phyloP scores from a whole-genome alignment of 2,329 filamentous ascomycete species.

The Penicillium sp. region DNA sequence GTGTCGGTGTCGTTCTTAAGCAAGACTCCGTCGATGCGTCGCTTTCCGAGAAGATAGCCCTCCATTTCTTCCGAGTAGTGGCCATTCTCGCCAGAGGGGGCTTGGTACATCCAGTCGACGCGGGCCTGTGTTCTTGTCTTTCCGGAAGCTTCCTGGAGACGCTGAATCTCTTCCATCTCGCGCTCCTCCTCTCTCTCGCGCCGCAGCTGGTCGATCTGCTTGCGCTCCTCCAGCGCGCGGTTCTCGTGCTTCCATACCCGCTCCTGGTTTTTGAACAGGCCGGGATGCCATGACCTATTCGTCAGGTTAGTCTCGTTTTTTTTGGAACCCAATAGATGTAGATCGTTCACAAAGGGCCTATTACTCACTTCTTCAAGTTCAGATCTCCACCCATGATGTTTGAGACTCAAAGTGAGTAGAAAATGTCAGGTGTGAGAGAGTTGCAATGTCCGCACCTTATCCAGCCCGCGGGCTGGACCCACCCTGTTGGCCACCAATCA shows the following conservation, averaged over 20 bases:
- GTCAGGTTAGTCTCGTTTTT: conserved; percentile 19
- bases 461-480: background rate
- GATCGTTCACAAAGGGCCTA: background rate
- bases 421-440: background rate
- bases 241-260: conserved; percentile 90
- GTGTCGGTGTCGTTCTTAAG: conserved; percentile 74
- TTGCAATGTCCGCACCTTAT: background rate
- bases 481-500: conserved; percentile 5
- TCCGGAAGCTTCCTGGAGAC: conserved; percentile 84
- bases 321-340: background rate
- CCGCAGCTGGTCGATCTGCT: conserved; percentile 85
- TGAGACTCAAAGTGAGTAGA: background rate
- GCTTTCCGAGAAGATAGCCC: conserved; percentile 87
- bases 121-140: conserved; percentile 77
- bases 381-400: conserved; percentile 87
- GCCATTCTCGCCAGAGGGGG: conserved; percentile 73
- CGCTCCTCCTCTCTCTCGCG: conserved; percentile 95
- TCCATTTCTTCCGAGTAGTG: conserved; percentile 84
- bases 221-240: conserved; percentile 90
- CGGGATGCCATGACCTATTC: conserved; percentile 80
- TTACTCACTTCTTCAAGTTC: conserved; percentile 76
- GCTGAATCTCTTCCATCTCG: conserved; percentile 86
- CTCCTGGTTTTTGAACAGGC: conserved; percentile 85
- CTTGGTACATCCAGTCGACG: conserved; percentile 98
- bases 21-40: conserved; percentile 78